phyloP scores from a whole-genome alignment of 2,329 filamentous ascomycete species.

The Ustulina deusta region DNA sequence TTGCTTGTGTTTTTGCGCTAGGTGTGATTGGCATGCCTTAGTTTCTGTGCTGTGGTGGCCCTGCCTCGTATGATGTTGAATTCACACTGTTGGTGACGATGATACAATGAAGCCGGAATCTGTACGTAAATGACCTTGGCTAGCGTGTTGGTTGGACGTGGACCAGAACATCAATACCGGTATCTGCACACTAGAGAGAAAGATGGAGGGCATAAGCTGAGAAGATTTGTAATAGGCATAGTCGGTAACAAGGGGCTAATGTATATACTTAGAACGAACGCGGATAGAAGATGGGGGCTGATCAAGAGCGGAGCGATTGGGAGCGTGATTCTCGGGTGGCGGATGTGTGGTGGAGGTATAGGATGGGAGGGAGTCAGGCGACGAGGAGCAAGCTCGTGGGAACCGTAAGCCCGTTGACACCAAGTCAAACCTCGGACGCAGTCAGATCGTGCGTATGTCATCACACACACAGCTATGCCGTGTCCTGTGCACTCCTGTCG shows the following conservation, averaged over 20 bases:
- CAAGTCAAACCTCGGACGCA: slow-evolving; percentile 11
- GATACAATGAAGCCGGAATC: slow-evolving; percentile 12
- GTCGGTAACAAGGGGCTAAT: slow-evolving; percentile 11
- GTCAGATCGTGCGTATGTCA: slow-evolving; percentile 28
- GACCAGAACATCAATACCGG: neutral
- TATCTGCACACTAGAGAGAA: neutral
- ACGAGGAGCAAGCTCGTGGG: neutral
- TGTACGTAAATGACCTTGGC: slow-evolving; percentile 17
- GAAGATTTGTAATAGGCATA: slow-evolving; percentile 29
- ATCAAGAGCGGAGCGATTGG: slow-evolving; percentile 11
- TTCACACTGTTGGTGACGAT: slow-evolving; percentile 16
- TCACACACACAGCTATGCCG: neutral
- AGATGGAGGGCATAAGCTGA: slow-evolving; percentile 22
- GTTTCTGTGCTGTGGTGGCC: neutral
- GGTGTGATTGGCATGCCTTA: slow-evolving; percentile 5
- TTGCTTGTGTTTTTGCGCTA: slow-evolving; percentile 20
- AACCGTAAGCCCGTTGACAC: slow-evolving; percentile 7
- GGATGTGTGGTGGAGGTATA: neutral
- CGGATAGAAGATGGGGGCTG: slow-evolving; percentile 5
- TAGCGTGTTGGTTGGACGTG: slow-evolving; percentile 10
- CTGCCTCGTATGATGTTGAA: slow-evolving; percentile 14
- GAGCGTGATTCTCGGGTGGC: slow-evolving; percentile 11
- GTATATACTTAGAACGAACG: neutral
- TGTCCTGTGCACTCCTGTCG: neutral
- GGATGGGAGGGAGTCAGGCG: neutral